Percentiles rank a stretch among this genome's conserved stretches.
These are phyloP conservation scores for Globisporangium orthogonon DNA, from an alignment of 352 stramenopile genomes.

Conservation along the genomic window DNA sequence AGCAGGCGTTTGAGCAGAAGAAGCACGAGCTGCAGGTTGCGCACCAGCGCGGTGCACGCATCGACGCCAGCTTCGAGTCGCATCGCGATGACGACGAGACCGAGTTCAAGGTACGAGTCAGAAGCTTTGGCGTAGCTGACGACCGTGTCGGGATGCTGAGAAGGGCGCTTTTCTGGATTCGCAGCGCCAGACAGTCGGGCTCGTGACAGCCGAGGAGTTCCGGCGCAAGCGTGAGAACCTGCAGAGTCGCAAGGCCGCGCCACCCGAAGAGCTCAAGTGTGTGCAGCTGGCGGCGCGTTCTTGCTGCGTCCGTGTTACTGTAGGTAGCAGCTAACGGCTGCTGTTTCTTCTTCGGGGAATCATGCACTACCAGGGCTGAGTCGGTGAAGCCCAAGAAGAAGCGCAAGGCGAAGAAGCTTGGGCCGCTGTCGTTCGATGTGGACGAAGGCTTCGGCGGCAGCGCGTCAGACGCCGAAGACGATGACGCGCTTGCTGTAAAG, in stretches of 20 bases:
- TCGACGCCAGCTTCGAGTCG: slow-evolving; percentile 91
- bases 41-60: slow-evolving; percentile 72
- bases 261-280: slow-evolving; percentile 22
- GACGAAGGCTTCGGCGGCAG: slow-evolving; percentile 59
- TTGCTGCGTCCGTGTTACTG: neutral
- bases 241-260: slow-evolving; percentile 30
- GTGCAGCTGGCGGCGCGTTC: neutral
- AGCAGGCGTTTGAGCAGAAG: slow-evolving; percentile 92
- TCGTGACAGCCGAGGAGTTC: slow-evolving; percentile 95
- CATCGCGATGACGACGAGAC: slow-evolving; percentile 72
- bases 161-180: neutral
- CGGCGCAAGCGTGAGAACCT: slow-evolving; percentile 81
- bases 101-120: slow-evolving; percentile 72
- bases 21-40: slow-evolving; percentile 88
- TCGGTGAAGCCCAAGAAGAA: slow-evolving; percentile 66
- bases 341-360: no score
- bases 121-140: neutral
- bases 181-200: slow-evolving; percentile 81
- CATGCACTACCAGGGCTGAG: slow-evolving; percentile 17
- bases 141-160: neutral
- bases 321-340: neutral
- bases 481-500: slow-evolving; percentile 8
- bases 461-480: slow-evolving; percentile 10
- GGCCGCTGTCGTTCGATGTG: slow-evolving; percentile 74
- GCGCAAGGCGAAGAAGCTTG: slow-evolving; percentile 75